Conservation (phyloP, 352 stramenopile genomes). For the Pythium brachiatum region DNA sequence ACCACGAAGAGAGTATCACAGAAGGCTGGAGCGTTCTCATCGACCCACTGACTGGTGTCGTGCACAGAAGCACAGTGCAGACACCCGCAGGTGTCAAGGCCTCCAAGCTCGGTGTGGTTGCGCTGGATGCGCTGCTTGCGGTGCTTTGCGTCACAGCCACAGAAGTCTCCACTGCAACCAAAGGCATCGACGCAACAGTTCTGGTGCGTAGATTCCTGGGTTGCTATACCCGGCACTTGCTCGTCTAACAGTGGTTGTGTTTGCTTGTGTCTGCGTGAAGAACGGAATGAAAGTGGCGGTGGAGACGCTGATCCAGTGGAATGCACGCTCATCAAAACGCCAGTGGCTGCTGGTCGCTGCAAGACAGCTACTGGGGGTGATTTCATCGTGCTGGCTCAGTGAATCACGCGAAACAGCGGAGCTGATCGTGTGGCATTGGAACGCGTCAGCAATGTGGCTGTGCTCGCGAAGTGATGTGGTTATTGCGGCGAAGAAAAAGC, state of each 20-base stretch:
- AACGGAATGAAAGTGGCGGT: neutral
- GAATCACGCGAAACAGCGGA: conserved; percentile 14
- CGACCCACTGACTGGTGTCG: conserved; percentile 4
- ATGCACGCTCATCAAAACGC: conserved; percentile 6
- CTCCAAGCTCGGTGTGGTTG: conserved; percentile 50
- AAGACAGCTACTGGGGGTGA: conserved; percentile 6
- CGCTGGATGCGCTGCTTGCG: conserved; percentile 51
- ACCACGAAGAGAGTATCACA: neutral
- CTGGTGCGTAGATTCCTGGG: neutral
- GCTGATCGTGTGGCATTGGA: conserved; percentile 70
- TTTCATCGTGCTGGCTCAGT: neutral
- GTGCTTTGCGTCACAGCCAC: conserved; percentile 31
- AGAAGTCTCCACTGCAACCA: neutral
- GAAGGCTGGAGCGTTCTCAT: neutral
- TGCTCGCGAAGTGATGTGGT: conserved; percentile 42
- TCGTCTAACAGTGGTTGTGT: no score
- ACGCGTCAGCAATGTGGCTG: conserved; percentile 37
- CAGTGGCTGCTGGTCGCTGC: conserved; percentile 13
- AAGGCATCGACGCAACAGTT: conserved; percentile 2
- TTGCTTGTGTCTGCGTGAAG: conserved; percentile 4
- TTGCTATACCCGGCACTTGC: neutral
- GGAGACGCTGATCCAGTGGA: conserved; percentile 11
- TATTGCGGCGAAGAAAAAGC: conserved; percentile 27
- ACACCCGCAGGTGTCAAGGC: conserved; percentile 34
- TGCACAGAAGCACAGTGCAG: conserved; percentile 1